Percentiles rank a stretch among this genome's conserved stretches.
Conservation (phyloP, 2,329 filamentous ascomycete genomes). For the Fusarium tupiense region DNA sequence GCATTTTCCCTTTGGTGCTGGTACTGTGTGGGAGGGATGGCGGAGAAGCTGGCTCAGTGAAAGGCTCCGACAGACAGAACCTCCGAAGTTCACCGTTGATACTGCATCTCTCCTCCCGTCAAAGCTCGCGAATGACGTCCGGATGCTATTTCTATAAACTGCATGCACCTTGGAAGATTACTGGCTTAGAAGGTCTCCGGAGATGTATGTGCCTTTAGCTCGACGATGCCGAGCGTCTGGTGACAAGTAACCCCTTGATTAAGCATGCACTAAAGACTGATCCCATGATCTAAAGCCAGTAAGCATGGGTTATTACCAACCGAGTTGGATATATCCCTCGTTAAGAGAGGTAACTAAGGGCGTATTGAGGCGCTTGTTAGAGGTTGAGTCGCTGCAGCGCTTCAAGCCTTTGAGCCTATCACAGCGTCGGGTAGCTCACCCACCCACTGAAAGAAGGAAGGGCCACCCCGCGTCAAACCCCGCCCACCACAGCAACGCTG, state of each 20-base stretch:
- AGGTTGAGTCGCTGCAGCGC: constrained; percentile 13
- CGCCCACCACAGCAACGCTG: constrained; percentile 29
- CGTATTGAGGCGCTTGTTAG: constrained; percentile 8
- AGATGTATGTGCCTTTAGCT: neutral
- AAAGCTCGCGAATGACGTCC: neutral
- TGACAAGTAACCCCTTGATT: constrained; percentile 16
- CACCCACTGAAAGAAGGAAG: constrained; percentile 5
- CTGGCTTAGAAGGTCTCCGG: neutral
- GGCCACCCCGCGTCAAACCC: constrained; percentile 36
- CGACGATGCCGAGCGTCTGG: neutral
- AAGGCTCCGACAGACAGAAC: neutral
- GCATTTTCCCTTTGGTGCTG: neutral
- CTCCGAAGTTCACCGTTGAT: neutral
- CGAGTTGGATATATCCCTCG: constrained; percentile 25
- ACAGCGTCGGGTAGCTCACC: neutral
- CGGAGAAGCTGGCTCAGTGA: neutral
- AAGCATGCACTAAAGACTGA: constrained; percentile 18
- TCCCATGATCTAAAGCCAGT: constrained; percentile 22
- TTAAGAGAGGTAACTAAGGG: neutral
- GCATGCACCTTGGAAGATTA: neutral
- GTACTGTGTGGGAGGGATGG: neutral
- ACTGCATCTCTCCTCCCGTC: too few relatives aligned
- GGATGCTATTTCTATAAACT: neutral
- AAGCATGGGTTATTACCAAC: neutral
- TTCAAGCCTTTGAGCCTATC: neutral